Base-by-base conservation (phyloP, 768 basidiomycete genomes). In the Postia placenta region DNA sequence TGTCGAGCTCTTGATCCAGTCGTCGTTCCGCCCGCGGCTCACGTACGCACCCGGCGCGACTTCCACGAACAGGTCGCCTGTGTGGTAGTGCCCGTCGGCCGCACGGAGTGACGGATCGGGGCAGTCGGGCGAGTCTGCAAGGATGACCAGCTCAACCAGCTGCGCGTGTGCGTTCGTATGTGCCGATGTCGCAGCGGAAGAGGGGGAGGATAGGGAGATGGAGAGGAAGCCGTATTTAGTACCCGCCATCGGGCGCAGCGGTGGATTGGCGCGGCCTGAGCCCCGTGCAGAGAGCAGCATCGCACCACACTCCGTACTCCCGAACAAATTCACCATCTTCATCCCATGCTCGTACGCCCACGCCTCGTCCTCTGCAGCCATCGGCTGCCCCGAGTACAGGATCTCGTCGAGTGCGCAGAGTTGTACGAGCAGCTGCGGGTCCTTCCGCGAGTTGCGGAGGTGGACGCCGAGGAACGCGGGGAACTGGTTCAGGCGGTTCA, bases 1-100 rank as follows among this genome's bases (percentile, higher is more conserved):
- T 60, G 76, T 84, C 58, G 83, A 78, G 36, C 79, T 80, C 68
- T 86, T 87, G 64, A 87, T 87, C 85, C 84, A 86, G 64, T 87
- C 85, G 57, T 87, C 85, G 51, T 83, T 77, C 40, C 85, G 77
- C 24, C 85, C 85, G 38, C 82, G 75, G 55, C 73, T 83, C 28
- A 76, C 61, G 60, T 81, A 87, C 57, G 65, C 69, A 0, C 81
- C 82, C 3, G 76, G 71, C 1, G 67, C 52, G 24, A 74, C 70
- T 62, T 85, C 78, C 59, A 79, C 75, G 70, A 87, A 87, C 22
- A 87, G 69, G 62, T 87, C 85, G 3, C 85, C 85, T 6, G 85
- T 86, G 61, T 85, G 85, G 67, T 81, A 85, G 58, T 83, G 68
- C 12, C 83, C 83, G 59, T 87, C 83, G 1, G 69, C 51, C 45